phyloP scores from a whole-genome alignment of 1,139 yeast species.

The Sporopachydermia cereana region DNA sequence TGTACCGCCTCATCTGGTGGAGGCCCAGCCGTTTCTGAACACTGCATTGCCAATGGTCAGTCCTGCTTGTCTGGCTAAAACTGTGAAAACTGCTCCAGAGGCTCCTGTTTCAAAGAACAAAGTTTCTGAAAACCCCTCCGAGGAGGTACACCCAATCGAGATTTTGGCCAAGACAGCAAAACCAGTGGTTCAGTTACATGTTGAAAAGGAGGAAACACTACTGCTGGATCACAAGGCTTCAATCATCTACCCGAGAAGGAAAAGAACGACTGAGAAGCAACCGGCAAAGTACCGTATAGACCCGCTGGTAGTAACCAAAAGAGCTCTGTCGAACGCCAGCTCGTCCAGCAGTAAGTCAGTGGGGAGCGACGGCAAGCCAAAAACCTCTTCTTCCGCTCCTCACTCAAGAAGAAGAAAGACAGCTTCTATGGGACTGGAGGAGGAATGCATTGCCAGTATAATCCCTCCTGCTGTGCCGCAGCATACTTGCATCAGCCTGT shows the following conservation, averaged over 20 bases:
- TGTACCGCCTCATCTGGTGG: no score
- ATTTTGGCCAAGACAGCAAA: neutral
- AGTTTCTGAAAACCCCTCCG: neutral
- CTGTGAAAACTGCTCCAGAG: no score
- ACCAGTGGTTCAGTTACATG: neutral
- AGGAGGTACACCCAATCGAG: neutral
- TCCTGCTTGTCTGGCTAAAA: no score
- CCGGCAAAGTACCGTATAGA: neutral
- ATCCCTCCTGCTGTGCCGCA: conserved; percentile 2
- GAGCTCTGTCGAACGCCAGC: neutral
- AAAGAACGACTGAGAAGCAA: neutral
- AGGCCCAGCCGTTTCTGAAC: no score
- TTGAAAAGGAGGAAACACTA: neutral
- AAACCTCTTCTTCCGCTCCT: neutral
- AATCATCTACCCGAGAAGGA: neutral
- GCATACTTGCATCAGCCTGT: neutral
- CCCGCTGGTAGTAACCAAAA: neutral
- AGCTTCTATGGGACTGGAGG: neutral
- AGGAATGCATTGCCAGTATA: neutral
- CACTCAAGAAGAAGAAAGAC: neutral
- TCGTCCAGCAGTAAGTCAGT: neutral
- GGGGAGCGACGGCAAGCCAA: neutral
- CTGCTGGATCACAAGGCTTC: neutral
- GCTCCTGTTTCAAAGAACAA: no score
- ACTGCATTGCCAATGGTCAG: no score